Evolutionary conservation across 306 rosid species (phyloP), one percentile per base, ranked within the genome.

Genomic region (Quercus glauca): DNA sequence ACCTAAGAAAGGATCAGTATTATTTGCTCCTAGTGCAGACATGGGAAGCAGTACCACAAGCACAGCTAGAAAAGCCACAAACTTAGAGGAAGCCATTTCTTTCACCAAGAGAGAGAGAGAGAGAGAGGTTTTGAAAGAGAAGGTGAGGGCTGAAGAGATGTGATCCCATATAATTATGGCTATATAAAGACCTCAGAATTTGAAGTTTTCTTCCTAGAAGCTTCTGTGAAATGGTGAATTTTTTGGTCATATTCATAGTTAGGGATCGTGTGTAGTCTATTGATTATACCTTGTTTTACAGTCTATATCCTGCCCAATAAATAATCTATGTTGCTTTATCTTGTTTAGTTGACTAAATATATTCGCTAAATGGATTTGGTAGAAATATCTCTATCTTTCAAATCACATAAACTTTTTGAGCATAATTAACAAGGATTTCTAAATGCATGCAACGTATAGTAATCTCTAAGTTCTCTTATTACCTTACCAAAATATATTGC

Each of bases 41-140:
- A 85, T 45, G 21, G 83, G 80, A 7, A 79, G 76, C 43, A 78
- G 55, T 17, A 81, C 67, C 35, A 85, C 74, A 75, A 79, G 64
- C 73, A 81, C 14, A 55, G 82, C 85, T 23, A 79, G 15, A 70
- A 88, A 49, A 21, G 74, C 79, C 68, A 88, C 59, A 17, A 82
- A 76, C 15, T 18, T 83, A 19, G 74, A 83, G 75, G 78, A 83
- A 76, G 77, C 84, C 89, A 78, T 81, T 71, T 72, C 71, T 71
- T 43, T 73, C 3, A 19, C 33, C 9, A 4, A 58, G 6, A 2
- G 13, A 60, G 37, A 65, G 83, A 65, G 67, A 3, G 37, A 65
- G 71, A 70, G 71, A 65, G 6, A 13, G 1, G 7, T 1, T 9
- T 18, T 5, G 59, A 53, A 53, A 53, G 49, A 73, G 29, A 70